A percentile compares a stretch with the other conserved stretches of the same genome.
Conservation (phyloP, 768 basidiomycete genomes). For the Serpula lacrymans region DNA sequence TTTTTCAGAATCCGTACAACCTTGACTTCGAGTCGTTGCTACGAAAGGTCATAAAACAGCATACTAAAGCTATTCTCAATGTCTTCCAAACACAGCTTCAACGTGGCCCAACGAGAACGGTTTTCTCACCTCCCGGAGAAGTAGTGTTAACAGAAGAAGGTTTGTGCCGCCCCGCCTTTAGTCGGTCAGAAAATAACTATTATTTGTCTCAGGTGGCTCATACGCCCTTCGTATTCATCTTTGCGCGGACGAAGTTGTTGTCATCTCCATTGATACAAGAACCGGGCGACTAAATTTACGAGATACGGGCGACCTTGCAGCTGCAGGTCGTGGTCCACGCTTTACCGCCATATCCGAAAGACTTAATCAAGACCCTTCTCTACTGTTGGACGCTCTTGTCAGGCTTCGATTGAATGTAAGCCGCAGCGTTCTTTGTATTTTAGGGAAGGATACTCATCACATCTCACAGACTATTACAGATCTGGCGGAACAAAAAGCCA, state of each 20-base stretch:
- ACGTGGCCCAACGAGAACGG: slow-evolving; percentile 43
- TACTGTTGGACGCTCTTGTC: slow-evolving; percentile 55
- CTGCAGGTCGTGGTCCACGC: slow-evolving; percentile 66
- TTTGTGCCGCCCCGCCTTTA: slow-evolving; percentile 22
- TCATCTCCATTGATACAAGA: slow-evolving; percentile 74
- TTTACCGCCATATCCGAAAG: slow-evolving; percentile 56
- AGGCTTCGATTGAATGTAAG: slow-evolving; percentile 62
- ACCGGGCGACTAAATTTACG: slow-evolving; percentile 76
- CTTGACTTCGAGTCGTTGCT: slow-evolving; percentile 76
- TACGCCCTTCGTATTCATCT: slow-evolving; percentile 65
- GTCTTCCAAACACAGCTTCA: slow-evolving; percentile 55
- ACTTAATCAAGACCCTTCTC: slow-evolving; percentile 66
- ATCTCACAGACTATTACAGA: slow-evolving; percentile 76
- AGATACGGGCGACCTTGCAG: slow-evolving; percentile 79
- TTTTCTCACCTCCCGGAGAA: slow-evolving; percentile 63
- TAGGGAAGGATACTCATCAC: slow-evolving; percentile 1
- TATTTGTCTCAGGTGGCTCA: slow-evolving; percentile 40
- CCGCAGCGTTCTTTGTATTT: slow-evolving; percentile 2
- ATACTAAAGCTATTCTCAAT: slow-evolving; percentile 59
- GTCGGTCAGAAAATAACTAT: too few species aligned
- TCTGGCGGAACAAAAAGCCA: slow-evolving; percentile 81
- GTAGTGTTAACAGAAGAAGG: slow-evolving; percentile 56
- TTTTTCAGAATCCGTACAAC: slow-evolving; percentile 55
- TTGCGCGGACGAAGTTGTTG: slow-evolving; percentile 72
- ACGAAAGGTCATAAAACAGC: slow-evolving; percentile 56